phyloP scores from a whole-genome alignment of 345 rosid species.

The Eutrema yunnanense region DNA sequence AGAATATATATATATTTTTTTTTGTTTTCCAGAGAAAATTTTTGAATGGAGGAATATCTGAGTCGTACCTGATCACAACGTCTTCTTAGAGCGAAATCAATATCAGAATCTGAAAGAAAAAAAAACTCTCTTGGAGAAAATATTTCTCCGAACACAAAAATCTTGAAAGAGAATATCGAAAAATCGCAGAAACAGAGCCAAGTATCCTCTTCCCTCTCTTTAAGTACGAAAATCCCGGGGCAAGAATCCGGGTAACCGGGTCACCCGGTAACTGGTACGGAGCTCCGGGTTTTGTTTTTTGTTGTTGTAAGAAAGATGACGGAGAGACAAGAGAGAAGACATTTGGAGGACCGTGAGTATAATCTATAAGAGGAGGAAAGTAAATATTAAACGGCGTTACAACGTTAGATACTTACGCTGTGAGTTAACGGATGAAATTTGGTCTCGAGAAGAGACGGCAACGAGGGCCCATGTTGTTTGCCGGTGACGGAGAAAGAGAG shows the following conservation, averaged over 20 bases:
- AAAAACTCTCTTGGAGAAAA: background rate
- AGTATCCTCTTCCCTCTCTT: background rate
- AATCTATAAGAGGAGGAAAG: conserved; percentile 9
- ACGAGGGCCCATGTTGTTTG: conserved; percentile 30
- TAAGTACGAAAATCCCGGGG: background rate
- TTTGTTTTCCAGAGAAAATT: too few species aligned
- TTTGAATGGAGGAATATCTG: background rate
- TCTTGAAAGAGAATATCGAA: background rate
- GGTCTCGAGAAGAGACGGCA: conserved; percentile 34
- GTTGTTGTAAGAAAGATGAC: background rate
- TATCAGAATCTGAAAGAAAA: background rate
- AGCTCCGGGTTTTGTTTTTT: conserved; percentile 6
- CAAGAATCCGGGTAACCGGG: background rate
- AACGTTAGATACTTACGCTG: conserved; percentile 3
- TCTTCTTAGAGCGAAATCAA: conserved; percentile 6
- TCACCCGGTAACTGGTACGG: conserved; percentile 3
- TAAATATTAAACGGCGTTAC: conserved; percentile 9
- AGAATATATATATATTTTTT: too few species aligned
- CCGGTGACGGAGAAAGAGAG: conserved; percentile 31
- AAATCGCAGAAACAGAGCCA: background rate
- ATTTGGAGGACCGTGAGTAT: background rate
- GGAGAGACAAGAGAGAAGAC: conserved; percentile 15
- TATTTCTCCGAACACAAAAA: background rate
- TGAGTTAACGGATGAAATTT: conserved; percentile 29
- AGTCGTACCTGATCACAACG: conserved; percentile 16